Percentiles rank a stretch among this genome's conserved stretches.
Evolutionary conservation across 371 early-diverging fungal species (phyloP).

Genomic region (Rhizopus arrhizus): DNA sequence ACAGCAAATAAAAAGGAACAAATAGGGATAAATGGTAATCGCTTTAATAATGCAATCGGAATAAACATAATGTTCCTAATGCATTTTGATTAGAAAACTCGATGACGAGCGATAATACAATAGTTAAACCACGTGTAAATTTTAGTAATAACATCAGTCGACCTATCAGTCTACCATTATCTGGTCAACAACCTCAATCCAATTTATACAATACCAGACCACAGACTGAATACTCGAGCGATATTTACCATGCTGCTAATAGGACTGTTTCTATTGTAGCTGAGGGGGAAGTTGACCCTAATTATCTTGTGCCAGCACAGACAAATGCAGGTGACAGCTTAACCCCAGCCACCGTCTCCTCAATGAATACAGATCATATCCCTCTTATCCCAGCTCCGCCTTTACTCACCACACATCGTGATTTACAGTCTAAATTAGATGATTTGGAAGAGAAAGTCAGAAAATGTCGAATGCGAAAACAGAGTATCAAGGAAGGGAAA

Average conservation of each 20-base stretch:
- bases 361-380: constrained; percentile 39
- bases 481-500: constrained; percentile 14
- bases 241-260: not conserved
- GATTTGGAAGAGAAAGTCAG: constrained; percentile 42
- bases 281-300: constrained; percentile 50
- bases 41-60: not conserved
- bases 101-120: not conserved
- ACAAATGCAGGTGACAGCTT: constrained; percentile 52
- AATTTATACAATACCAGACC: constrained; percentile 11
- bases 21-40: constrained; percentile 1
- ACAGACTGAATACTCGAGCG: constrained; percentile 16
- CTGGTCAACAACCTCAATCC: constrained; percentile 9
- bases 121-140: constrained; percentile 19
- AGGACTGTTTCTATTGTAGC: constrained; percentile 25
- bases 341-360: constrained; percentile 31
- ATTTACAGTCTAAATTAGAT: constrained; percentile 42
- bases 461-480: constrained; percentile 30
- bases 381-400: constrained; percentile 63
- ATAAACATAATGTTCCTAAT: not conserved
- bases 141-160: constrained; percentile 7
- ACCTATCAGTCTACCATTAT: constrained; percentile 25
- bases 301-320: constrained; percentile 52
- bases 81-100: constrained; percentile 24
- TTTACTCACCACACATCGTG: constrained; percentile 56
- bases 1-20: constrained; percentile 24